Conservation (phyloP, 176 grass and related monocot genomes). For the Pharus latifolius region DNA sequence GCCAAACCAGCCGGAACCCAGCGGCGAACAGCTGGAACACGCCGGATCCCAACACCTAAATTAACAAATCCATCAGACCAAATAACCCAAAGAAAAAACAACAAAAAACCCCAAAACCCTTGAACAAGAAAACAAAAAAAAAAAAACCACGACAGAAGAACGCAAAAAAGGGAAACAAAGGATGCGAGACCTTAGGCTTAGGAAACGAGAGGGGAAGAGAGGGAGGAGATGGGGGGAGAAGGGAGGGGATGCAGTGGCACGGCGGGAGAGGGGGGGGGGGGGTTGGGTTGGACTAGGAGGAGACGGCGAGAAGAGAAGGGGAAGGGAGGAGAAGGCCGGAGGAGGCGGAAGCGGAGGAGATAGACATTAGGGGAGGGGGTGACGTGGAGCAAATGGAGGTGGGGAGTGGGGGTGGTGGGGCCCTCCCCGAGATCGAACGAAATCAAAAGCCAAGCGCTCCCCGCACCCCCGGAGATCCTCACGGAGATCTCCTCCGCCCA, state of each 20-base stretch:
- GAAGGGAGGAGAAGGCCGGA: background rate
- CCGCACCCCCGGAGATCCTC: background rate
- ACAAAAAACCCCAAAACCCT: too few species aligned
- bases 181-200: background rate
- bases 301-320: background rate
- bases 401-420: constrained; percentile 4
- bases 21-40: too few species aligned
- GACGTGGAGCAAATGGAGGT: constrained; percentile 49
- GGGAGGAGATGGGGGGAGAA: too few species aligned
- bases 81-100: too few species aligned
- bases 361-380: background rate
- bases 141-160: too few species aligned
- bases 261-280: background rate
- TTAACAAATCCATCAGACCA: too few species aligned
- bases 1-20: too few species aligned
- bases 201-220: background rate
- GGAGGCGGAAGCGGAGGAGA: background rate
- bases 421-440: background rate
- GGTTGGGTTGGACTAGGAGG: too few species aligned
- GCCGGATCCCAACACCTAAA: background rate
- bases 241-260: background rate
- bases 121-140: too few species aligned
- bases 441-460: constrained; percentile 55
- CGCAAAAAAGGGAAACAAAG: too few species aligned
- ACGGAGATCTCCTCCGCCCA: constrained; percentile 19